Percentiles rank a stretch among this genome's conserved stretches.
Conservation (phyloP, 129 eudicot species). For the Scalesia atractyloides region DNA sequence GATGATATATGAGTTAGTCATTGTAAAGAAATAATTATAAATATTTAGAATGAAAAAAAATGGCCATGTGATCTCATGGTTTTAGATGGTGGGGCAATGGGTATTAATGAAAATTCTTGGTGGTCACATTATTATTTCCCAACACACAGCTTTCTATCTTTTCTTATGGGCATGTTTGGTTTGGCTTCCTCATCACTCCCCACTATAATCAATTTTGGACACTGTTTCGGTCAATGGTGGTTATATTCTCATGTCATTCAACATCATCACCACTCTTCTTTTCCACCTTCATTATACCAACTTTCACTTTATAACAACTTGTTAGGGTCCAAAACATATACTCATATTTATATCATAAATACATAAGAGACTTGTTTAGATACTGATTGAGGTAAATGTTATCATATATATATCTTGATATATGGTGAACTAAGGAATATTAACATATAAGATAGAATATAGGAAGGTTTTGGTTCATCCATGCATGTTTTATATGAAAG, state of each 20-base stretch:
- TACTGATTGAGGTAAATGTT: background rate
- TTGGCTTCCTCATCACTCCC: slow-evolving; percentile 38
- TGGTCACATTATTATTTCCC: slow-evolving; percentile 29
- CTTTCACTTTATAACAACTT: slow-evolving; percentile 31
- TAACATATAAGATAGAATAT: background rate
- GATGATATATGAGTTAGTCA: too few species aligned
- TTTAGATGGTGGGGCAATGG: slow-evolving; percentile 21
- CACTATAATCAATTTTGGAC: slow-evolving; percentile 29
- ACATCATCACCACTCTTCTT: slow-evolving; percentile 35
- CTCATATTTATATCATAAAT: background rate
- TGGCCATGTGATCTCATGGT: slow-evolving; percentile 27
- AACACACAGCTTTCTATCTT: slow-evolving; percentile 25
- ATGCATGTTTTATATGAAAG: too few species aligned
- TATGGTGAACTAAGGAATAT: background rate
- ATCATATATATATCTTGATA: background rate
- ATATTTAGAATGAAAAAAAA: too few species aligned
- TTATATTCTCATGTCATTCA: slow-evolving; percentile 35
- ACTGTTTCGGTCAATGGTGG: slow-evolving; percentile 30
- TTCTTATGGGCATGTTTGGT: slow-evolving; percentile 25
- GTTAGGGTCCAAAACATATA: background rate
- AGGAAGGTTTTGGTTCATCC: background rate
- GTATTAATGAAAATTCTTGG: slow-evolving; percentile 12
- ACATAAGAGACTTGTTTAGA: background rate
- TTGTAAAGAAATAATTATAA: too few species aligned
- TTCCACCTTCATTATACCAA: slow-evolving; percentile 25